A percentile compares a stretch with the other conserved stretches of the same genome.
Evolutionary conservation across 805 yeast genomes (phyloP).

Genomic region (Kuraishia ogatae): DNA sequence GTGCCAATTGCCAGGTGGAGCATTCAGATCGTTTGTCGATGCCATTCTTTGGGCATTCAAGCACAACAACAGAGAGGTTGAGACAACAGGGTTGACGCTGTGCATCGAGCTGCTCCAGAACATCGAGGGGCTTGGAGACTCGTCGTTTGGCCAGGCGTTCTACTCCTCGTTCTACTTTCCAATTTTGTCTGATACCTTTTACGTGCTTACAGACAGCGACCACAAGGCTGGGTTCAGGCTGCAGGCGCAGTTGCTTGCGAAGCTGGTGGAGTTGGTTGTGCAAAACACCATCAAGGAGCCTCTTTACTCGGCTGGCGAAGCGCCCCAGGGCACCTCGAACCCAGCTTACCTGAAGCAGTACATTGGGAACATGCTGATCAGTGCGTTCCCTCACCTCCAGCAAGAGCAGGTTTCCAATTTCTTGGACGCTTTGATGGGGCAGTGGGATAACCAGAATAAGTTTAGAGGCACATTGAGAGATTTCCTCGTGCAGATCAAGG

Average conservation of each 20-base stretch:
- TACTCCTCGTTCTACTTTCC: slow-evolving; percentile 84
- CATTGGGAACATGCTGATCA: slow-evolving; percentile 68
- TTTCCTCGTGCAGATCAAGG: slow-evolving; percentile 92
- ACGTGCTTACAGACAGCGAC: slow-evolving; percentile 91
- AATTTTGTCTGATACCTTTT: slow-evolving; percentile 85
- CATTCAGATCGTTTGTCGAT: slow-evolving; percentile 84
- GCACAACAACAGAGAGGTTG: slow-evolving; percentile 96
- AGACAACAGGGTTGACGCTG: slow-evolving; percentile 79
- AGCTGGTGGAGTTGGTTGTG: slow-evolving; percentile 75
- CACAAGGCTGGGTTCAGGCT: slow-evolving; percentile 93
- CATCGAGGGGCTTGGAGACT: slow-evolving; percentile 67
- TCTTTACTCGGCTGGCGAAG: slow-evolving; percentile 70
- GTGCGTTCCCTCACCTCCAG: slow-evolving; percentile 90
- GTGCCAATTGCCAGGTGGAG: slow-evolving; percentile 81
- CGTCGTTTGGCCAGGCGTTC: slow-evolving; percentile 74
- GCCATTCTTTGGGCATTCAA: slow-evolving; percentile 98
- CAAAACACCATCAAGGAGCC: slow-evolving; percentile 69
- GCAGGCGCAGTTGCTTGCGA: slow-evolving; percentile 79
- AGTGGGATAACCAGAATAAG: slow-evolving; percentile 63
- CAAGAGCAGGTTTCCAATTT: slow-evolving; percentile 76
- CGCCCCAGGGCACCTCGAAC: slow-evolving; percentile 80
- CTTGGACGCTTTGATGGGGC: slow-evolving; percentile 64
- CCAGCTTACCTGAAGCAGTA: slow-evolving; percentile 71
- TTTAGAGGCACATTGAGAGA: slow-evolving; percentile 87
- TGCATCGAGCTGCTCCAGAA: slow-evolving; percentile 79